A percentile compares a stretch with the other conserved stretches of the same genome.
phyloP scores from a whole-genome alignment of 352 stramenopile species.

The Phytophthora melonis region DNA sequence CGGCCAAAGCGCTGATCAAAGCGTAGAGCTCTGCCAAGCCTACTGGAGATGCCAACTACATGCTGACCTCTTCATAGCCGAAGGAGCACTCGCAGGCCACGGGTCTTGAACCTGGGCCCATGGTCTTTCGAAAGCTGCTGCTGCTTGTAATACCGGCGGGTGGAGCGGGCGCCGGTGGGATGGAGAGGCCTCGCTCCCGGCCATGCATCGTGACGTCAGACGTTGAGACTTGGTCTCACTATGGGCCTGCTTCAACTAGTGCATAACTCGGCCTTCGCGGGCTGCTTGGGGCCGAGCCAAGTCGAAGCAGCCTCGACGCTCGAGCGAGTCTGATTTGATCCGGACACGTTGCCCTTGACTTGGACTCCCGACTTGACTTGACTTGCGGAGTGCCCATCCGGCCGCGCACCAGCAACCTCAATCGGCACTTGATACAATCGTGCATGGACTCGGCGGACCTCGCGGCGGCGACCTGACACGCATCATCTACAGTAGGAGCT shows the following conservation, averaged over 20 bases:
- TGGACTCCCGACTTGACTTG: slow-evolving; percentile 3
- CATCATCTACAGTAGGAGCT: slow-evolving; percentile 80
- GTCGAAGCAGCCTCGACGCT: slow-evolving; percentile 16
- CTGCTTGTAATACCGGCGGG: slow-evolving; percentile 18
- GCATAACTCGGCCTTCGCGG: slow-evolving; percentile 14
- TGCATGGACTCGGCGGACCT: slow-evolving; percentile 22
- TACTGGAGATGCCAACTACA: neutral
- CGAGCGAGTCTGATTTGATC: slow-evolving; percentile 10
- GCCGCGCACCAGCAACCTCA: slow-evolving; percentile 5
- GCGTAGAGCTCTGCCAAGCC: too few relatives aligned
- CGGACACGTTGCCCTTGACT: neutral
- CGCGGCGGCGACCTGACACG: slow-evolving; percentile 49
- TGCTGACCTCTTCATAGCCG: too few relatives aligned
- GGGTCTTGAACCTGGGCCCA: neutral
- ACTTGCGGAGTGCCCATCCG: slow-evolving; percentile 5
- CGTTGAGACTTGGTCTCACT: slow-evolving; percentile 11
- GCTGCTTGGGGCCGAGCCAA: slow-evolving; percentile 23
- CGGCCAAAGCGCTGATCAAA: too few relatives aligned
- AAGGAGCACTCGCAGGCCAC: too few relatives aligned
- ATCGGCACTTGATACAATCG: slow-evolving; percentile 27
- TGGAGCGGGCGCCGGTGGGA: slow-evolving; percentile 1
- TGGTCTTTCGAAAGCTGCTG: slow-evolving; percentile 8
- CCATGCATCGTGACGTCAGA: slow-evolving; percentile 9
- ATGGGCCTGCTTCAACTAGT: slow-evolving; percentile 22
- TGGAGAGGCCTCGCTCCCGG: slow-evolving; percentile 23